Base-by-base conservation (phyloP, 2,329 filamentous ascomycete genomes). In the Seiridium cupressi region DNA sequence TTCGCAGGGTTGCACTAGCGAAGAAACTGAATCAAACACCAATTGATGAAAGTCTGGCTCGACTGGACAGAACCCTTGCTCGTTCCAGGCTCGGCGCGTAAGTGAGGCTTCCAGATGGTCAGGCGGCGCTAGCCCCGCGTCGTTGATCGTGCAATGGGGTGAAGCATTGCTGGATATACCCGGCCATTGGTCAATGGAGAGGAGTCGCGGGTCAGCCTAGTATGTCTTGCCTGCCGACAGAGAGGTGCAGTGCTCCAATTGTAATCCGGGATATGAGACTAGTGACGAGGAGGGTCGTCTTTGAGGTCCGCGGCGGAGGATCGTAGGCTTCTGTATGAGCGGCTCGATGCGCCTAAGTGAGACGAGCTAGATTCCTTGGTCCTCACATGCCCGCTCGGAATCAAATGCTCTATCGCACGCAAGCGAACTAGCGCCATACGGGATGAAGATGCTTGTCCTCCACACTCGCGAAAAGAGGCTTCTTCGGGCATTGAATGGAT, bases 21-120 rank as follows among this genome's bases (percentile, higher is more conserved):
- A 35, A n/a, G 34, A 47, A 53, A 53, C 46, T 31, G 26, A 46
- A 38, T 54, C 44, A 57, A 57, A 48, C 35, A 47, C n/a, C 42
- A 46, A 35, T 44, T 59, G 57, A 40, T n/a, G 38, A 53, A 34
- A 55, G 7, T 48, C 58, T 47, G 49, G 51, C 31, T 38, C 40
- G 58, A 48, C 31, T 31, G 35, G 58, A n/a, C 26, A 47, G n/a
- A 65, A 77, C 74, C 77, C 79, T 72, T 77, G 79, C 72, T 66
- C 72, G 65, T 65, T 66, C 69, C 66, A 64, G 66, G 69, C 70
- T 64, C 70, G 81, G 82, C 82, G 82, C 81, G 77, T 84, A 84
- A 80, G 75, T 70, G 73, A 75, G 74, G 74, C 74, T 76, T 76
- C 72, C 74, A 73, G 77, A 72, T 83, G 80, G 81, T 60, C 74